A percentile compares a stretch with the other conserved stretches of the same genome.
These are phyloP conservation scores for Amanita pseudoporphyria DNA, from an alignment of 768 basidiomycete genomes.

Conservation along the genomic window DNA sequence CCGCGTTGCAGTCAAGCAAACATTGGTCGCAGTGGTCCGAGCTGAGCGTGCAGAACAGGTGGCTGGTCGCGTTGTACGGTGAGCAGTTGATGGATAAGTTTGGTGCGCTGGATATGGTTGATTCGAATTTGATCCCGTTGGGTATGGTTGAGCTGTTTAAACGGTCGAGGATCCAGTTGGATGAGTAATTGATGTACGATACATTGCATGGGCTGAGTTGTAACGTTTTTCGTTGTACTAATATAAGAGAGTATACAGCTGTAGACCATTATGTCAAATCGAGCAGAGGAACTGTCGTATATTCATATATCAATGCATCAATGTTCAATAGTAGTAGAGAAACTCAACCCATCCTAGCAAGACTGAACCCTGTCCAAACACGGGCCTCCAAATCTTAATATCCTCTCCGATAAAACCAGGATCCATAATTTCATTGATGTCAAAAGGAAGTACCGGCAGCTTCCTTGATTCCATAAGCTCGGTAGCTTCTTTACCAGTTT, in stretches of 20 bases:
- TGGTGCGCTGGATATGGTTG: constrained; percentile 29
- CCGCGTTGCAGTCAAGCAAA: not conserved
- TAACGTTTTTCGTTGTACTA: too few species aligned
- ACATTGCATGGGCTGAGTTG: too few species aligned
- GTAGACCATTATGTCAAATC: too few species aligned
- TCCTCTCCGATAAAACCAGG: constrained; percentile 3
- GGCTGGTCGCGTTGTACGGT: constrained; percentile 30
- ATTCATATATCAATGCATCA: too few species aligned
- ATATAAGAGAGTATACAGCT: too few species aligned
- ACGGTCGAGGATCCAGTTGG: constrained; percentile 23
- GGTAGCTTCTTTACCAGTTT: constrained; percentile 4
- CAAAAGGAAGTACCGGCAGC: not conserved
- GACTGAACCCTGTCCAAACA: too few species aligned
- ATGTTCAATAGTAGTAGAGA: too few species aligned
- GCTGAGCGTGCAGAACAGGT: constrained; percentile 22
- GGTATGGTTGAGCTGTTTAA: constrained; percentile 32
- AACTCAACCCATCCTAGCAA: too few species aligned
- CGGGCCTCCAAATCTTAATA: too few species aligned
- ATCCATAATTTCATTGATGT: constrained; percentile 2
- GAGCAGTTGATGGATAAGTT: constrained; percentile 29
- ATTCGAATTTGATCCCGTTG: constrained; percentile 29
- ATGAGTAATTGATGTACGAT: constrained; percentile 15
- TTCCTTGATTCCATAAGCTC: too few species aligned
- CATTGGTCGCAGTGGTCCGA: not conserved
- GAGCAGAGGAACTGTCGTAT: too few species aligned